Evolutionary conservation across 2,329 filamentous ascomycete genomes (phyloP).

Genomic region (Fusarium zealandicum): DNA sequence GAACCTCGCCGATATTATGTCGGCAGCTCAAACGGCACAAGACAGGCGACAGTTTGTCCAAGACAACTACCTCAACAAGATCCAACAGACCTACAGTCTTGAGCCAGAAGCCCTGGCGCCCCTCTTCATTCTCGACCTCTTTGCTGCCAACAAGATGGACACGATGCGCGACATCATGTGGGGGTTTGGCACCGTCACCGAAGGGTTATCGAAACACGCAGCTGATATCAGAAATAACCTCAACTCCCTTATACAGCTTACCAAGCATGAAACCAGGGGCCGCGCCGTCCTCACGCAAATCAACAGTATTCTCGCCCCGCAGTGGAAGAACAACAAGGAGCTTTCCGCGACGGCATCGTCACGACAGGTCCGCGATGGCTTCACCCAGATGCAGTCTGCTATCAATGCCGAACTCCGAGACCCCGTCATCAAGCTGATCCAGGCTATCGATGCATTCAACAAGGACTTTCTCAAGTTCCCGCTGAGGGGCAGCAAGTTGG

Average conservation of each 20-base stretch:
- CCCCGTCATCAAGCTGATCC: background rate
- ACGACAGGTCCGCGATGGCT: conserved; percentile 7
- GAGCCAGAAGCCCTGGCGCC: background rate
- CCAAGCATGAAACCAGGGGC: conserved; percentile 1
- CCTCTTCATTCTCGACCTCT: background rate
- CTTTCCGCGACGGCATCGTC: conserved; percentile 6
- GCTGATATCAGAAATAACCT: background rate
- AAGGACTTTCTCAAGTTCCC: background rate
- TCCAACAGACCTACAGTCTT: background rate
- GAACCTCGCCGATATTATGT: background rate
- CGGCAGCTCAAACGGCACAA: background rate
- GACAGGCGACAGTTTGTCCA: background rate
- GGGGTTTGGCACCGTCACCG: background rate
- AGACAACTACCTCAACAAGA: background rate
- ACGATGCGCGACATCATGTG: background rate
- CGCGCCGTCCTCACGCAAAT: background rate
- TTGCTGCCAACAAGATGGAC: background rate
- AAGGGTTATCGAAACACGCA: background rate
- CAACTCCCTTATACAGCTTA: background rate
- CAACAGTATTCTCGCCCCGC: background rate
- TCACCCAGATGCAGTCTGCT: conserved; percentile 7
- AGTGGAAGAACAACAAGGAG: conserved; percentile 12
- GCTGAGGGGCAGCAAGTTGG: background rate
- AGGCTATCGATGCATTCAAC: background rate
- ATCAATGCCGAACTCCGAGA: background rate